Percentiles rank a stretch among this genome's conserved stretches.
phyloP scores from a whole-genome alignment of 805 yeast genomes.

The Wickerhamomyces silvicola region DNA sequence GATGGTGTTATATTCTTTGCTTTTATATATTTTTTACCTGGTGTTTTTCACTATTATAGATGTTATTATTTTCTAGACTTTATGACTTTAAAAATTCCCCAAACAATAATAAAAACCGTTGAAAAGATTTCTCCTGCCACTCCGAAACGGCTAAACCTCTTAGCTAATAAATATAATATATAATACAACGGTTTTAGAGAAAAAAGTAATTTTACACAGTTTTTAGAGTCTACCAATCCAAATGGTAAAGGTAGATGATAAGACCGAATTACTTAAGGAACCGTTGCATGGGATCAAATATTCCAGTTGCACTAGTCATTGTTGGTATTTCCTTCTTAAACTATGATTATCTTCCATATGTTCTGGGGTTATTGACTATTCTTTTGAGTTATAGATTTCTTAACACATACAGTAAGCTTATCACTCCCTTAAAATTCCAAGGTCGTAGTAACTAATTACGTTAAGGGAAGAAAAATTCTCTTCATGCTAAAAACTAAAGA shows the following conservation, averaged over 20 bases:
- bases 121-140: too few species aligned
- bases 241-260: conserved; percentile 25
- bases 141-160: too few species aligned
- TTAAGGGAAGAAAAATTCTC: conserved; percentile 30
- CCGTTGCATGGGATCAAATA: conserved; percentile 73
- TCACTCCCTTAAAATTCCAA: background rate
- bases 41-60: too few species aligned
- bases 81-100: too few species aligned
- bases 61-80: too few species aligned
- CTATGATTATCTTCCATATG: conserved; percentile 41
- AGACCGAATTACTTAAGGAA: conserved; percentile 51
- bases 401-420: conserved; percentile 24
- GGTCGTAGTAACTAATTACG: background rate
- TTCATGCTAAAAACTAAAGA: conserved; percentile 50
- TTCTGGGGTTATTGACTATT: conserved; percentile 32
- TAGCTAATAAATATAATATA: too few species aligned
- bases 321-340: conserved; percentile 55
- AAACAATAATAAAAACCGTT: too few species aligned
- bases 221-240: too few species aligned
- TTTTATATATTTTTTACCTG: too few species aligned
- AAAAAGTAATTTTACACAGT: too few species aligned
- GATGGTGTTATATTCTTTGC: too few species aligned
- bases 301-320: conserved; percentile 56
- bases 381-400: conserved; percentile 30
- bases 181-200: too few species aligned